phyloP scores from a whole-genome alignment of 129 eudicot genomes.

The Lonicera japonica region DNA sequence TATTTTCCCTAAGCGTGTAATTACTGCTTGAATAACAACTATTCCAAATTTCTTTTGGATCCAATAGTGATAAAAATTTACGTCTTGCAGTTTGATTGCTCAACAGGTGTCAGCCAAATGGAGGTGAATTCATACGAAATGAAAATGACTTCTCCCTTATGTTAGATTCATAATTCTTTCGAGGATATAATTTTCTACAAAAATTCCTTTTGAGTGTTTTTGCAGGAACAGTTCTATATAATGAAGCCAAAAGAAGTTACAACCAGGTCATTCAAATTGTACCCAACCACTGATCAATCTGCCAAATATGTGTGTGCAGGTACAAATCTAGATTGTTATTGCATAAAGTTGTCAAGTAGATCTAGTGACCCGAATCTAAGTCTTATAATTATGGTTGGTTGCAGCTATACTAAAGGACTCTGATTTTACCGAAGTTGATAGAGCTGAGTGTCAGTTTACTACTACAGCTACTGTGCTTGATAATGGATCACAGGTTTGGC shows the following conservation, averaged over 20 bases:
- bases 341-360: neutral
- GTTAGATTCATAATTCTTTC: neutral
- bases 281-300: constrained; percentile 75
- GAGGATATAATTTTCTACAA: neutral
- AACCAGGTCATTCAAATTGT: constrained; percentile 58
- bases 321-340: constrained; percentile 13
- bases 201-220: constrained; percentile 3
- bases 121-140: constrained; percentile 46
- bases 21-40: neutral
- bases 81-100: constrained; percentile 84
- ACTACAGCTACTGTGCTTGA: constrained; percentile 82
- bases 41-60: neutral
- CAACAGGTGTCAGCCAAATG: constrained; percentile 74
- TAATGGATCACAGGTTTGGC: constrained; percentile 80
- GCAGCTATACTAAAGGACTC: constrained; percentile 95
- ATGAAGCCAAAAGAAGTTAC: constrained; percentile 63
- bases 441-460: constrained; percentile 94
- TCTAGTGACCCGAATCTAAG: neutral
- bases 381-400: constrained; percentile 15
- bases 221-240: constrained; percentile 80
- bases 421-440: constrained; percentile 69
- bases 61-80: neutral
- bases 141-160: neutral
- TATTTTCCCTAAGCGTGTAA: neutral
- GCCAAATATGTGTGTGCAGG: constrained; percentile 75